phyloP scores from a whole-genome alignment of 2,329 filamentous ascomycete genomes.

The Didymella lethalis region DNA sequence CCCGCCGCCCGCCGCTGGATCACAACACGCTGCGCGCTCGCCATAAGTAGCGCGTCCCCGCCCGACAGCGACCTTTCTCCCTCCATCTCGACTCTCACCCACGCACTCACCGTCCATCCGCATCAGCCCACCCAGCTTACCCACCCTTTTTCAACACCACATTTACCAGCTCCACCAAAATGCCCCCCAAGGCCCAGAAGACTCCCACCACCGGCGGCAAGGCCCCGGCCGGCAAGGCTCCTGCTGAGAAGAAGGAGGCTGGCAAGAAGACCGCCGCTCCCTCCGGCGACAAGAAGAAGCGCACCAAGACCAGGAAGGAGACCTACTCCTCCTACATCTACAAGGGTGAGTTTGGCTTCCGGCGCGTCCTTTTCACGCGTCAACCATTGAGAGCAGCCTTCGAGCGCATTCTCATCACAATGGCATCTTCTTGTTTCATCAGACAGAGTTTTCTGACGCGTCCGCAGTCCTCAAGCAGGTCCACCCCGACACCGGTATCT shows the following conservation, averaged over 20 bases:
- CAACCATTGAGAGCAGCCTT: background rate
- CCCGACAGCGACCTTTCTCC: constrained; percentile 49
- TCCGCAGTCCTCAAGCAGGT: constrained; percentile 95
- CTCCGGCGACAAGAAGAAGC: constrained; percentile 99
- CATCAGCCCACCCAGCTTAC: constrained; percentile 29
- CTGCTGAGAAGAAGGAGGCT: constrained; percentile 99
- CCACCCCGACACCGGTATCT: constrained; percentile 99
- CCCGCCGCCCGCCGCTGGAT: constrained; percentile 46
- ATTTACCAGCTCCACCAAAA: constrained; percentile 59
- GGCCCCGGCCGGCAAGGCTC: constrained; percentile 81
- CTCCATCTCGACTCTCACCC: constrained; percentile 53
- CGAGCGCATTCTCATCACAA: constrained; percentile 22
- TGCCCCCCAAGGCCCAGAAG: constrained; percentile 99
- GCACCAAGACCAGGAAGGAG: constrained; percentile 99
- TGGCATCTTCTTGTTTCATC: constrained; percentile 47
- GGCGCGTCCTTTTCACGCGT: constrained; percentile 24
- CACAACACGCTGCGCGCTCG: constrained; percentile 52
- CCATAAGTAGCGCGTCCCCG: constrained; percentile 55
- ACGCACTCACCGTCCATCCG: constrained; percentile 33
- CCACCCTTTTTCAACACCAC: constrained; percentile 21
- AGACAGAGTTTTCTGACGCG: constrained; percentile 21
- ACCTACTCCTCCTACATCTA: constrained; percentile 99
- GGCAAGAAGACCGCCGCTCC: constrained; percentile 98
- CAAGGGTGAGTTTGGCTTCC: constrained; percentile 75
- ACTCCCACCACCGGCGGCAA: constrained; percentile 94